Conservation (phyloP, 2,329 filamentous ascomycete genomes). For the Nannizzia gypsea region DNA sequence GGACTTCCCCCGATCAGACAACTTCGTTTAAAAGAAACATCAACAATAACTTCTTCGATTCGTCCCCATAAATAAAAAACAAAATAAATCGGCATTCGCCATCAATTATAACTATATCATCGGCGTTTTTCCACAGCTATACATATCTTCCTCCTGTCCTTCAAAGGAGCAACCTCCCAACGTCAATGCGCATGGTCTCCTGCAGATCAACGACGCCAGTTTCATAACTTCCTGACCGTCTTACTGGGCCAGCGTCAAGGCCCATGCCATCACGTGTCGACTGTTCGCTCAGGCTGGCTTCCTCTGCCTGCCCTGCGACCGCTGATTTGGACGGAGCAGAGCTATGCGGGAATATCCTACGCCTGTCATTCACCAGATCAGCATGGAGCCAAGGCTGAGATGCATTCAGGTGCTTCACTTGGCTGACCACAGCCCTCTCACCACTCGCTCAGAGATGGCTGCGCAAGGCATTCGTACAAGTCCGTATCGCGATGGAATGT, state of each 20-base stretch:
- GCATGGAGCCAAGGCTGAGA: background rate
- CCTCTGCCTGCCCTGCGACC: background rate
- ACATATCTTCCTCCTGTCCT: background rate
- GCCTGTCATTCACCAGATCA: background rate
- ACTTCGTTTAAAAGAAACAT: background rate
- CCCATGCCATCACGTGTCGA: background rate
- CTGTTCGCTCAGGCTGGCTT: background rate
- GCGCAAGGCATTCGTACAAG: background rate
- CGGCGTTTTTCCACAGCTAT: background rate
- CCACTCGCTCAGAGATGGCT: background rate
- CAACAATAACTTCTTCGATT: too few species aligned
- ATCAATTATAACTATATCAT: background rate
- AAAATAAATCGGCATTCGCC: background rate
- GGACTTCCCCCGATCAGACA: background rate
- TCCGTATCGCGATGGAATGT: background rate
- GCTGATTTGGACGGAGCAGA: background rate
- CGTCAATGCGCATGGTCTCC: conserved; percentile 3
- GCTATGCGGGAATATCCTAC: background rate
- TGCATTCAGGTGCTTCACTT: background rate
- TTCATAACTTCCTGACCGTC: background rate
- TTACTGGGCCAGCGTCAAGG: background rate
- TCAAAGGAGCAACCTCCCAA: background rate
- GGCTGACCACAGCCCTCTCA: background rate
- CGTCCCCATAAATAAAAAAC: too few species aligned
- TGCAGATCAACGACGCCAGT: background rate